Base-by-base conservation (phyloP, 306 rosid genomes). In the Nissolia schottii region DNA sequence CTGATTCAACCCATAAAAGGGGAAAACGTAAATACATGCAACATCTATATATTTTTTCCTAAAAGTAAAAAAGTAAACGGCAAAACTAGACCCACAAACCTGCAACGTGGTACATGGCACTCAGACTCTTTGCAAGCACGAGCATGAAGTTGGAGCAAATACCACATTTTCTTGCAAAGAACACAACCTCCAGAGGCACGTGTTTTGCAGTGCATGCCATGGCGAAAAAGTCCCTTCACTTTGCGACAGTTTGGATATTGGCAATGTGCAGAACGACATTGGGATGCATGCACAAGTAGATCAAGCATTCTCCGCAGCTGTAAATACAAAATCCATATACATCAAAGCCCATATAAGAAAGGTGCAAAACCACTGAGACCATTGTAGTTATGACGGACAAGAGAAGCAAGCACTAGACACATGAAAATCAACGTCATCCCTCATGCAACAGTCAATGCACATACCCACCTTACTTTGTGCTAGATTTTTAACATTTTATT, bases 31-130 rank as follows among this genome's bases (percentile, higher is more conserved):
- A 79, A 75, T 34, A 32, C 34, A 11, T 6, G 24, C 13, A 61
- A 27, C 70, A 13, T 29, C 38, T 31, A 19, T 20, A n/a, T n/a
- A n/a, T n/a, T n/a, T n/a, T n/a, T n/a, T n/a, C n/a, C n/a, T n/a
- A 2, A 81, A 22, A 37, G 43, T 8, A n/a, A 50, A 2, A 2
- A 60, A 80, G 53, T 6, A 32, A 61, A 71, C 58, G 49, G 38
- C 15, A 49, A 51, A 7, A 55, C 25, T 11, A 41, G 25, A 59
- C 3, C 41, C 48, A 81, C 76, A 62, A 75, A 95, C 99, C 97
- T 95, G 99, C 99, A 95, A 57, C 99, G 96, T 3, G 99, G 99
- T 24, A 95, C 99, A 11, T 85, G 93, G 76, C 99, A 95, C 64
- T 88, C 89, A 1, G 97, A 95, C 85, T 87, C 92, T 77, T 95